Percentiles rank a stretch among this genome's conserved stretches.
Evolutionary conservation across 768 basidiomycete species (phyloP).

Genomic region (Neoboletus brunneissimus): DNA sequence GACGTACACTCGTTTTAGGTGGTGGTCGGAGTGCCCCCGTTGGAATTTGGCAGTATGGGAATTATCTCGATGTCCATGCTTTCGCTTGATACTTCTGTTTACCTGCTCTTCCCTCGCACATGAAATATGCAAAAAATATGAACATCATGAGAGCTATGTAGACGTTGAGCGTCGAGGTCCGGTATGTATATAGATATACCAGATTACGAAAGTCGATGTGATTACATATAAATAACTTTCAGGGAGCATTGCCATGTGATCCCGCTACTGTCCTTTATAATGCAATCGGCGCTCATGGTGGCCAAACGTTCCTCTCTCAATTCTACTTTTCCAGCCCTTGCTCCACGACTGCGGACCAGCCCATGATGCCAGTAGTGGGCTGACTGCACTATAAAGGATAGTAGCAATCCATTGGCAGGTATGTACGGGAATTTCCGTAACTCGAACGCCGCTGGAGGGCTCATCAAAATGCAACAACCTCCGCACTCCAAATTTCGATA

Average conservation of each 20-base stretch:
- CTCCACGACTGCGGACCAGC: neutral
- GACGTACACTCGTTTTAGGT: neutral
- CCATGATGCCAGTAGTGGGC: no score
- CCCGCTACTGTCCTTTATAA: no score
- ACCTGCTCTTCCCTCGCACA: slow-evolving; percentile 13
- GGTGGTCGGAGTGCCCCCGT: neutral
- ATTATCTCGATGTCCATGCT: slow-evolving; percentile 21
- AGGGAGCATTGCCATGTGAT: neutral
- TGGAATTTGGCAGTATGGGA: slow-evolving; percentile 13
- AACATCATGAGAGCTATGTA: neutral
- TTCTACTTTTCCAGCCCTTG: neutral
- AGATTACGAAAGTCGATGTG: no score
- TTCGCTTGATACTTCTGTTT: slow-evolving; percentile 14
- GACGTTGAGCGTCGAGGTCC: neutral
- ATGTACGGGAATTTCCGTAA: neutral
- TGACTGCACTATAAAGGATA: no score
- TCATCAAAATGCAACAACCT: neutral
- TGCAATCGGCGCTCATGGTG: no score
- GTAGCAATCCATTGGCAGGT: neutral
- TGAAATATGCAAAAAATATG: slow-evolving; percentile 22
- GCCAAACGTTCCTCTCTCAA: no score
- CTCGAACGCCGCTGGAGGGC: neutral
- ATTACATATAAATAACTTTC: no score
- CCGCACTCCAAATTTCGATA: neutral
- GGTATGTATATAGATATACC: no score